Base-by-base conservation (phyloP, 1,284 basidiomycete species). In the Exsudoporus floridanus region DNA sequence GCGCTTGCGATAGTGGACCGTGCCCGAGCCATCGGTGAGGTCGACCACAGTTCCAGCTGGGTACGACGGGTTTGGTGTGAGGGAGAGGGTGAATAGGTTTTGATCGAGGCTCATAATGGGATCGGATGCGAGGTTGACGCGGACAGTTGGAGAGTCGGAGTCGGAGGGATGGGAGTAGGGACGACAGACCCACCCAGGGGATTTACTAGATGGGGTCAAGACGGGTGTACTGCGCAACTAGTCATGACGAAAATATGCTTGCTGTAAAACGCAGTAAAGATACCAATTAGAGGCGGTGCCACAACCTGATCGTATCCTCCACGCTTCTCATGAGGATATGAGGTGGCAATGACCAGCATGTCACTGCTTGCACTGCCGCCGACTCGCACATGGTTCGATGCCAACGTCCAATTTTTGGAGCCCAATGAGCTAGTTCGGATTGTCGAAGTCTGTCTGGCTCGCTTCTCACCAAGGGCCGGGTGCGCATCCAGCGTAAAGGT, bases 21-120 rank as follows among this genome's bases (percentile, higher is more conserved):
- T 77, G 14, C 84, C 88, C 6, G 77, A 69, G 3, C 80, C 74
- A 61, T 90, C 87, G 14, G 81, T 72, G 41, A 92, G 80, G 66
- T 92, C 88, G 35, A 84, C 67, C 21, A 86, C 77, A 10, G 60
- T 53, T 2, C 60, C 61, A 58, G 75, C 74, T 18, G 80, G 77
- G 55, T 84, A 76, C 27, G 83, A 77, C 52, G 80, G 70, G 62
- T 78, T 80, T 7, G 80, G 80, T 0, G 77, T 77, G 52, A 91
- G 70, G 57, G 78, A 72, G 47, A 92, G 80, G 4, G 89, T 91
- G 71, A 91, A 92, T 7, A 92, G 74, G 66, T 91, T 91, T 67
- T 88, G 79, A 65, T 90, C 88, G 44, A 91, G 74, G 60, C 84
- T 88, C 88, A 90, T 90, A 46, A 16, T n/a, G n/a, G n/a, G 21